Base-by-base conservation (phyloP, 257 asterid species). In the Solanum medicagineum region DNA sequence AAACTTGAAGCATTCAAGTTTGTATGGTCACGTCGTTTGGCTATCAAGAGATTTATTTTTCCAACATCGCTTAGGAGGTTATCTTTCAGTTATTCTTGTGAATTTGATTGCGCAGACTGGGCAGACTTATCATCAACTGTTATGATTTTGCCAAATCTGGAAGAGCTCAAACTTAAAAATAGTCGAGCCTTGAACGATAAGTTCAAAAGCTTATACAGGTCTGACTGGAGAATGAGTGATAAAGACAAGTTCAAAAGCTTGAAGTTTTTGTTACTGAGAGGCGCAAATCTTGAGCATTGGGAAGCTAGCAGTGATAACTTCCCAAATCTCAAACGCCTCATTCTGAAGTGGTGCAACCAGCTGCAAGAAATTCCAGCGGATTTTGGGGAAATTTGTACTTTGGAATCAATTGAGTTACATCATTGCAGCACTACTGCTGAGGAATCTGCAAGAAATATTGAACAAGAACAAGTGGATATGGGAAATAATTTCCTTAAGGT, bases 341-440 rank as follows among this genome's bases (percentile, higher is more conserved):
- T 68, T 36, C 77, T 36, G 24, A 36, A 16, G 24, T 7, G 2
- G 1, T 14, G 10, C 11, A 0, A 0, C 29, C 0, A 1, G 1
- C 54, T 84, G n/a, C 19, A 7, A 36, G 57, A 40, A 26, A 36
- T 84, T 71, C 86, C 86, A 12, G 13, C 3, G 14, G 7, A 26
- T 47, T 85, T 69, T 47, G 84, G 63, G 20, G 80, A 74, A 32
- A 12, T 60, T 45, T 2, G 17, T 14, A 56, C 24, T 2, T 16
- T 75, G 42, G 63, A 59, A 3, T 49, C 45, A 57, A 74, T 85
- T 3, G 57, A 60, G 42, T 17, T 36, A 2, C 40, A 36, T 36
- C 5, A 36, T 36, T 29, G 29, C 2, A 1, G 29, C 29, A 29
- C 29, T 29, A 29, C 29, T 29, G 29, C 29, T 29, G 29, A 29